These are phyloP conservation scores for Hydnum rufescens DNA, from an alignment of 768 basidiomycete genomes.

Conservation along the genomic window DNA sequence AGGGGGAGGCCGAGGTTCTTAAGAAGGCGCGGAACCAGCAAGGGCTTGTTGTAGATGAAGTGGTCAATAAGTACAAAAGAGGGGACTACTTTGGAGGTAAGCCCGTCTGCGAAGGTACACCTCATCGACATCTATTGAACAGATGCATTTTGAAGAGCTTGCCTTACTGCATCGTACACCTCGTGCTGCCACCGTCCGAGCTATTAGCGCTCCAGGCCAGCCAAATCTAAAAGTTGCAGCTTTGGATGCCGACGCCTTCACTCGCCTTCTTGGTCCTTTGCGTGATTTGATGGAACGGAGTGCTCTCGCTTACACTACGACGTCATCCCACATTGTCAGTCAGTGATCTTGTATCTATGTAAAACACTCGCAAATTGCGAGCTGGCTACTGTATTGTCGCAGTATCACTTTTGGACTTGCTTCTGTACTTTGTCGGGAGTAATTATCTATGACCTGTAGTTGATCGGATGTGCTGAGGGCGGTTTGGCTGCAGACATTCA, in stretches of 20 bases:
- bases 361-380: too few relatives aligned
- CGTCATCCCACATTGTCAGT: too few relatives aligned
- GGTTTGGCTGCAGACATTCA: too few relatives aligned
- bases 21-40: constrained; percentile 45
- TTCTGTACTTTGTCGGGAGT: too few relatives aligned
- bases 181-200: constrained; percentile 92
- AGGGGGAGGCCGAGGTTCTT: constrained; percentile 74
- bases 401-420: too few relatives aligned
- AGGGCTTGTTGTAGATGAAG: constrained; percentile 39
- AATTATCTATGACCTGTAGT: too few relatives aligned
- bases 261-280: constrained; percentile 77
- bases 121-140: background rate
- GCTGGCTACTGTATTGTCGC: too few relatives aligned
- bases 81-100: constrained; percentile 98
- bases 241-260: constrained; percentile 83
- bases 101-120: constrained; percentile 13
- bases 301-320: too few relatives aligned
- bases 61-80: constrained; percentile 58
- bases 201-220: constrained; percentile 23
- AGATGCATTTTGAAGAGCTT: constrained; percentile 36
- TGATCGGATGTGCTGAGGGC: too few relatives aligned
- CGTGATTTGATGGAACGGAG: constrained; percentile 85
- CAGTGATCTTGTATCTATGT: too few relatives aligned
- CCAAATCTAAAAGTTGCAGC: constrained; percentile 77
- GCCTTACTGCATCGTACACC: constrained; percentile 76